Evolutionary conservation across 495 filamentous ascomycete species (phyloP).

Genomic region (Penicillium egyptiacum): DNA sequence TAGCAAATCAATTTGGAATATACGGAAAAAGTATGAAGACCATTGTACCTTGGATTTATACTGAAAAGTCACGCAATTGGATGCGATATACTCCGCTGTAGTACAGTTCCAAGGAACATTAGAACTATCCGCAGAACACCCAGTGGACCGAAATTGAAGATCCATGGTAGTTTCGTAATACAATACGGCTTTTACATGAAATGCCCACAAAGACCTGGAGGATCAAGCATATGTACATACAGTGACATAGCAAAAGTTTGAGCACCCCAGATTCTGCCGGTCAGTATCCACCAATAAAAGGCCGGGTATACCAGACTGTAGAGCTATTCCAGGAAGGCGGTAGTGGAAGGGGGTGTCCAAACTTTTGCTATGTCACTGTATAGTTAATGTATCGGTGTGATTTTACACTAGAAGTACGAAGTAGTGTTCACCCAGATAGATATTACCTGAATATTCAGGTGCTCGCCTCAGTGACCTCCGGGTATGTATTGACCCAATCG

Average conservation of each 20-base stretch:
- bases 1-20: neutral
- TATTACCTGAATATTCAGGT: neutral
- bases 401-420: neutral
- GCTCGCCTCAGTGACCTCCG: neutral
- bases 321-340: too few relatives aligned
- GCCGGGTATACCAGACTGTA: too few relatives aligned
- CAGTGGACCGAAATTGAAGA: conserved; percentile 4
- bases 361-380: too few relatives aligned
- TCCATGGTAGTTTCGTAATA: conserved; percentile 1
- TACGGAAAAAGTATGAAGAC: neutral
- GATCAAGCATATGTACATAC: too few relatives aligned
- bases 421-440: neutral
- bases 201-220: neutral
- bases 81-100: conserved; percentile 17
- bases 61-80: conserved; percentile 16
- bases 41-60: conserved; percentile 11
- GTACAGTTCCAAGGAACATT: neutral
- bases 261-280: too few relatives aligned
- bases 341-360: too few relatives aligned
- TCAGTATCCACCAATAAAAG: too few relatives aligned
- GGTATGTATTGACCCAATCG: neutral
- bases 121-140: neutral
- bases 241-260: too few relatives aligned
- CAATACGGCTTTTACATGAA: neutral
- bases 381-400: neutral